Evolutionary conservation across 495 filamentous ascomycete genomes (phyloP), one percentile per base, ranked within the genome.

Genomic region (Penicillium samsonianum): DNA sequence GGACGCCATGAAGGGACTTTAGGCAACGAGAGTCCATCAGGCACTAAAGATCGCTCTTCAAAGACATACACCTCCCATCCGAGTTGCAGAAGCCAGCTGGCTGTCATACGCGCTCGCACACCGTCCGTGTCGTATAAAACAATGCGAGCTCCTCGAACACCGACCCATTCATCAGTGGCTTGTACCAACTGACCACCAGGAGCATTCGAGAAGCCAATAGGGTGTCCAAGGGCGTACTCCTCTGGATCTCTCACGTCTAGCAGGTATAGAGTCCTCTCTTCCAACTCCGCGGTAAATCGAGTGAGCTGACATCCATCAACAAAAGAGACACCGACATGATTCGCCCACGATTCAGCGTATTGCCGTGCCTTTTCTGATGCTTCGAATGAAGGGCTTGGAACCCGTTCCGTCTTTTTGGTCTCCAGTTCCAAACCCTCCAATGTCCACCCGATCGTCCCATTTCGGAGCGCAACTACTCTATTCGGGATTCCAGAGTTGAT

Each of bases 381-480:
- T 19, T 60, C 53, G 0, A 12, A 17, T 14, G 66, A 67, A 38
- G 66, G 66, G 16, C n/a, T 42, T 16, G 55, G 43, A 28, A 54
- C 50, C 9, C 56, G 58, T 28, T 59, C 56, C 4, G 48, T 60
- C 30, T 57, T 60, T 0, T 48, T 25, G 0, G 52, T 61, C 12
- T 68, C 64, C 11, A 68, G 26, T 33, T 62, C 45, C 28, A 68
- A 40, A 10, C 61, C 64, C 4, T 68, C 66, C 50, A 68, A 52
- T 28, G 61, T 68, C 66, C 66, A 68, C 5, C 66, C 66, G 28
- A 68, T 68, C 1, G 66, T 68, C 11, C 66, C 66, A 53, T 68
- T 68, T 25, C 66, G 60, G 5, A 68, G 61, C 17, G 66, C 66
- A 35, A 62, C 17, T 10, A 68, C 64, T 44, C 56, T 64, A 40